These are phyloP conservation scores for Aegilops umbellulata DNA, from an alignment of 176 grass and related monocot genomes.

Conservation along the genomic window DNA sequence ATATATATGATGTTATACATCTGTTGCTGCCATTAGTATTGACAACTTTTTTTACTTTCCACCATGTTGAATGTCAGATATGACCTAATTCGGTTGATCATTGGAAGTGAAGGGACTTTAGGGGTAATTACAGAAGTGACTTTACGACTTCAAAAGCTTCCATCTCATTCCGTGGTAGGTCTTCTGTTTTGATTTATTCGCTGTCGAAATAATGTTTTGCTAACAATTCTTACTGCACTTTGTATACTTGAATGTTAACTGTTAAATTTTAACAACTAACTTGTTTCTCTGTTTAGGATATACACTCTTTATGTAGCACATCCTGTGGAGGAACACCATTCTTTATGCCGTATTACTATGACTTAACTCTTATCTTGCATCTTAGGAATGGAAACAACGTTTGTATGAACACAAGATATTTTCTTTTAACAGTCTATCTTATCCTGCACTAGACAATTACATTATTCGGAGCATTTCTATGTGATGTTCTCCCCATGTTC, in stretches of 20 bases:
- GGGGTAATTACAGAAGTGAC: conserved; percentile 95
- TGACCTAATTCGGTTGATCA: conserved; percentile 87
- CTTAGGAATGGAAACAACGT: neutral
- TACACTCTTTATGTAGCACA: neutral
- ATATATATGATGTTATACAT: neutral
- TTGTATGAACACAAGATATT: neutral
- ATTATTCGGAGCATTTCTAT: neutral
- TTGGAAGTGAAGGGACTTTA: conserved; percentile 97
- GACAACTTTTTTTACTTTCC: neutral
- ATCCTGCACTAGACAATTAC: neutral
- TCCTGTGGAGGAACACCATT: too few relatives aligned
- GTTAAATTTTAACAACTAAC: neutral
- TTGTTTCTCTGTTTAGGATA: neutral
- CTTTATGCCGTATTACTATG: too few relatives aligned
- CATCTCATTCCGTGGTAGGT: conserved; percentile 84
- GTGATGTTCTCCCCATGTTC: neutral
- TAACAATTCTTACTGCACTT: neutral
- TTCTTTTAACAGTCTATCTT: neutral
- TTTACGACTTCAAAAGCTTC: conserved; percentile 91
- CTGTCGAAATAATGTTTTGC: neutral
- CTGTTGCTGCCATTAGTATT: conserved; percentile 9
- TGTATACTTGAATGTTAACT: neutral
- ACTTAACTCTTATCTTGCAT: conserved; percentile 6
- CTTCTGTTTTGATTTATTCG: conserved; percentile 27
- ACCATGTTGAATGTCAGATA: conserved; percentile 55